Evolutionary conservation across 495 filamentous ascomycete genomes (phyloP).

Genomic region (Parmelia sp.): DNA sequence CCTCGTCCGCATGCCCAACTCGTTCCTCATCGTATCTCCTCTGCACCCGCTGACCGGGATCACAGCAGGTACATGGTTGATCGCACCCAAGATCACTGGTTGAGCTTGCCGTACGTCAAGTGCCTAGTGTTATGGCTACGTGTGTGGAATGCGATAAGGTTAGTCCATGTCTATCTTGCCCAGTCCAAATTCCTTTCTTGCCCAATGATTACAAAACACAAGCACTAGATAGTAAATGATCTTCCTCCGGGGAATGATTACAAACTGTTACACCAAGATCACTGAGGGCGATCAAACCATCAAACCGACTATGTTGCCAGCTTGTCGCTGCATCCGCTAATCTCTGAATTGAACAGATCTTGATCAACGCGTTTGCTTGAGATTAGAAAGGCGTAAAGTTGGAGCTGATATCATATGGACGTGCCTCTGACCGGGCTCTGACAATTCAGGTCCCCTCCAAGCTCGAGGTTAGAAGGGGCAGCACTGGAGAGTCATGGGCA

Average conservation of each 20-base stretch:
- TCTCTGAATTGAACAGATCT: background rate
- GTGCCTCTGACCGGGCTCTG: background rate
- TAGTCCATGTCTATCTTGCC: background rate
- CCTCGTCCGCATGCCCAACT: conserved; percentile 18
- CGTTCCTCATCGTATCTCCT: conserved; percentile 20
- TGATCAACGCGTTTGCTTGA: background rate
- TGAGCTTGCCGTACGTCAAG: background rate
- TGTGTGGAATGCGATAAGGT: background rate
- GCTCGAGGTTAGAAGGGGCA: background rate
- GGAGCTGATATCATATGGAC: background rate
- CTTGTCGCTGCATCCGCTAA: background rate
- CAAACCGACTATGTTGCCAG: background rate
- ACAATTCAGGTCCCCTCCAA: background rate
- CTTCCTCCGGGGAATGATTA: conserved; percentile 57
- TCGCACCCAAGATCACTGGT: background rate
- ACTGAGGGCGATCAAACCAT: conserved; percentile 52
- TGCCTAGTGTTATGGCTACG: background rate
- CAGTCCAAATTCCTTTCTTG: conserved; percentile 9
- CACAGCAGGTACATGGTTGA: background rate
- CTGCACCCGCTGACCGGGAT: conserved; percentile 2
- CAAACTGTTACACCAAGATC: conserved; percentile 72
- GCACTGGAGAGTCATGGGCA: background rate
- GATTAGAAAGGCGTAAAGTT: background rate
- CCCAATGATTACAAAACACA: conserved; percentile 69
- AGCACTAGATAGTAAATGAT: conserved; percentile 85